Evolutionary conservation across 495 filamentous ascomycete species (phyloP).

Genomic region (Penicillium cinerascens): DNA sequence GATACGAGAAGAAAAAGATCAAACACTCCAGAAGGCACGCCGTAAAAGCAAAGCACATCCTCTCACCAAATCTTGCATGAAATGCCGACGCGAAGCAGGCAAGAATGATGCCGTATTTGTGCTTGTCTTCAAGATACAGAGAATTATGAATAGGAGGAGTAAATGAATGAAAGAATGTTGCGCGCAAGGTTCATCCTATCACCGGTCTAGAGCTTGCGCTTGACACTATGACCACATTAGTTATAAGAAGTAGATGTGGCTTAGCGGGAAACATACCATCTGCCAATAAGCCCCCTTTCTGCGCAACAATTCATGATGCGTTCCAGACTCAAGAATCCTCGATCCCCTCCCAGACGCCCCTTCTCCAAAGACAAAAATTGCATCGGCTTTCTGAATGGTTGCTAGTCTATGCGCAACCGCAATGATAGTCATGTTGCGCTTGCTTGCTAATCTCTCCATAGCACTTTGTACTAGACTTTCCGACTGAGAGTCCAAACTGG

Average conservation of each 20-base stretch:
- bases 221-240: not conserved
- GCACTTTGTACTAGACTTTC: conserved; percentile 38
- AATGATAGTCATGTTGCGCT: conserved; percentile 34
- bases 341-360: not conserved
- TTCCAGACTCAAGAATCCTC: not conserved
- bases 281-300: not conserved
- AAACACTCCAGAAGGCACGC: too few relatives aligned
- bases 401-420: conserved; percentile 58
- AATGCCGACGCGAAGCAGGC: too few relatives aligned
- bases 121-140: too few relatives aligned
- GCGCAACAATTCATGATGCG: not conserved
- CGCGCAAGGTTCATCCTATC: too few relatives aligned
- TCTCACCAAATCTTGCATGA: too few relatives aligned
- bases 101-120: too few relatives aligned
- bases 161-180: too few relatives aligned
- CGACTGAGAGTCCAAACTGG: conserved; percentile 52
- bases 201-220: not conserved
- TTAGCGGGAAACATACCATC: not conserved
- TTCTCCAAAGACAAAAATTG: conserved; percentile 74
- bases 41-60: too few relatives aligned
- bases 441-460: conserved; percentile 29
- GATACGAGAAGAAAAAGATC: too few relatives aligned
- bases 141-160: too few relatives aligned
- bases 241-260: too few relatives aligned
- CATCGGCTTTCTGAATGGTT: conserved; percentile 79